phyloP scores from a whole-genome alignment of 805 yeast species.

The Kazachstania viticola region DNA sequence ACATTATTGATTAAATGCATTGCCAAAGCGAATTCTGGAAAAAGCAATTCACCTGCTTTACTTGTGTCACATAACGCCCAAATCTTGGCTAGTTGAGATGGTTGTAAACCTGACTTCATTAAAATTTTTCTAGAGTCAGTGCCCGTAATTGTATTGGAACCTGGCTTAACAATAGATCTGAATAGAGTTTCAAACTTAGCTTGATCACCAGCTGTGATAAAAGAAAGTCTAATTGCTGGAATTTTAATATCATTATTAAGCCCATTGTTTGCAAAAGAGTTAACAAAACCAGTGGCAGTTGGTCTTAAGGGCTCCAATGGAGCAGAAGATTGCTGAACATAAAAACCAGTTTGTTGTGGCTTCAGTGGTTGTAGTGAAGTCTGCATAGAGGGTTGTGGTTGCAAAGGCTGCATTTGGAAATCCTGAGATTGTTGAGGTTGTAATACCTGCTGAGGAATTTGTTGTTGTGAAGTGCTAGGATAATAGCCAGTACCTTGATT shows the following conservation, averaged over 20 bases:
- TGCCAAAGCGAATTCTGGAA: slow-evolving; percentile 91
- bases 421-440: slow-evolving; percentile 26
- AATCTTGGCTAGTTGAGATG: slow-evolving; percentile 66
- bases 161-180: slow-evolving; percentile 56
- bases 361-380: slow-evolving; percentile 14
- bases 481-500: slow-evolving; percentile 26
- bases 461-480: slow-evolving; percentile 1
- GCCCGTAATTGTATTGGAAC: slow-evolving; percentile 44
- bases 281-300: slow-evolving; percentile 39
- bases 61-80: slow-evolving; percentile 90
- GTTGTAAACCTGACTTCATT: slow-evolving; percentile 66
- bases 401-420: neutral
- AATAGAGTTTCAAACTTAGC: slow-evolving; percentile 76
- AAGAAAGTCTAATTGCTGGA: slow-evolving; percentile 70
- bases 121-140: slow-evolving; percentile 69
- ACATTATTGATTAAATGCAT: slow-evolving; percentile 76
- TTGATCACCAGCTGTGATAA: slow-evolving; percentile 78
- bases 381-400: slow-evolving; percentile 2
- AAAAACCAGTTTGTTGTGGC: slow-evolving; percentile 36
- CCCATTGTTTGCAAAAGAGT: slow-evolving; percentile 31
- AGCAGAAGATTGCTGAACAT: slow-evolving; percentile 25
- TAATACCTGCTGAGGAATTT: too few relatives aligned
- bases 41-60: slow-evolving; percentile 71
- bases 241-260: slow-evolving; percentile 52
- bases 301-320: slow-evolving; percentile 27